A percentile compares a stretch with the other conserved stretches of the same genome.
phyloP scores from a whole-genome alignment of 371 early-diverging fungal species.

The Dichotomocladium elegans region DNA sequence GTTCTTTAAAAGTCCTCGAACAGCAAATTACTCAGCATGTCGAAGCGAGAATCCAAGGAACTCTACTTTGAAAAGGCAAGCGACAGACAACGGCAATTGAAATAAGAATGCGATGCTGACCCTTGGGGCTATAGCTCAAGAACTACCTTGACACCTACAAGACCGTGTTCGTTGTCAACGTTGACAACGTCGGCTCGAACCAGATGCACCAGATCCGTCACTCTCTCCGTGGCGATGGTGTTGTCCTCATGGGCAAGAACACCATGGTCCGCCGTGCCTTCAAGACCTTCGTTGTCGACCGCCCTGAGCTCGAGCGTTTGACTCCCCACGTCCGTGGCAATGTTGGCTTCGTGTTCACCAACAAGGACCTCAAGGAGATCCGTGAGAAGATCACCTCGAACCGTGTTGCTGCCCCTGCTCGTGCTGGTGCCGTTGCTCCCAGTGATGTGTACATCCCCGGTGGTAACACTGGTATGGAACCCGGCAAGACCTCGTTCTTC shows the following conservation, averaged over 20 bases:
- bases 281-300: conserved; percentile 70
- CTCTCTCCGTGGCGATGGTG: conserved; percentile 88
- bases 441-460: conserved; percentile 95
- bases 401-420: conserved; percentile 98
- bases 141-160: conserved; percentile 66
- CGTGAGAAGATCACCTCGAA: conserved; percentile 90
- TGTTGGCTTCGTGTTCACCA: conserved; percentile 99
- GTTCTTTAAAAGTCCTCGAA: conserved; percentile 55
- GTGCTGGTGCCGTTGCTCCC: conserved; percentile 97
- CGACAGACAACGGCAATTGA: too few species aligned
- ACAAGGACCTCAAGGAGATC: conserved; percentile 92
- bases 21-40: conserved; percentile 42
- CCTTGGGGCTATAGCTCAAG: too few species aligned
- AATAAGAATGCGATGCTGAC: too few species aligned
- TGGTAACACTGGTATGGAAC: conserved; percentile 99
- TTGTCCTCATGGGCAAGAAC: conserved; percentile 99
- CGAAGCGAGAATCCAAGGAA: conserved; percentile 56
- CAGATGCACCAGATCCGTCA: conserved; percentile 99
- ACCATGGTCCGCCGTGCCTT: conserved; percentile 99
- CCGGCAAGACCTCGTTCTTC: conserved; percentile 99
- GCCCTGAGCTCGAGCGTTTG: conserved; percentile 89
- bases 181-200: conserved; percentile 99
- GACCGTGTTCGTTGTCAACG: conserved; percentile 98
- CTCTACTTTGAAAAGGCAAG: conserved; percentile 35
- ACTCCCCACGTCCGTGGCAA: conserved; percentile 90